Evolutionary conservation across 2,329 filamentous ascomycete species (phyloP).

Genomic region (Cryphonectria japonica): DNA sequence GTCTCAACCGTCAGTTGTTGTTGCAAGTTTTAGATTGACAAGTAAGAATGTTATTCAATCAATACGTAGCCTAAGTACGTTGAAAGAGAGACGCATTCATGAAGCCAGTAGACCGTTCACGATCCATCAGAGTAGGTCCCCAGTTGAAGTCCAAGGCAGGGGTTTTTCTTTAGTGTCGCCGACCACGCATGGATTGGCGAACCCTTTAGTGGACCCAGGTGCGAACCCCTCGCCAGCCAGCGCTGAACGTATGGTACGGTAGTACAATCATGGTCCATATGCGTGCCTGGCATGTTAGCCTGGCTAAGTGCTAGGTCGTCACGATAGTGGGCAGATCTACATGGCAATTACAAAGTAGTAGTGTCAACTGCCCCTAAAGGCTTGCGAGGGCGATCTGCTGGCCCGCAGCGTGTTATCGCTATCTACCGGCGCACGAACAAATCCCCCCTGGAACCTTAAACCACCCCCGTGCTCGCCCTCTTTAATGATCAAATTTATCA

Average conservation of each 20-base stretch:
- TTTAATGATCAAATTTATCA: slow-evolving; percentile 6
- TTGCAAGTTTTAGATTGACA: no score
- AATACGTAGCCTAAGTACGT: no score
- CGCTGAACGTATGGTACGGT: background rate
- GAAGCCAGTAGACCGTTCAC: no score
- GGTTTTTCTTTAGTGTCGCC: background rate
- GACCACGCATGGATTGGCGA: background rate
- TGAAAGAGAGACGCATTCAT: no score
- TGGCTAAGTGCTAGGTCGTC: background rate
- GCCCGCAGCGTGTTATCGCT: background rate
- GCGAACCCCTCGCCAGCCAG: background rate
- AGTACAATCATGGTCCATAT: background rate
- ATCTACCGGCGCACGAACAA: slow-evolving; percentile 4
- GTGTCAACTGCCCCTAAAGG: slow-evolving; percentile 4
- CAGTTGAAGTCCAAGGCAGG: background rate
- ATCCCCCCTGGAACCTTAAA: background rate
- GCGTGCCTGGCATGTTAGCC: background rate
- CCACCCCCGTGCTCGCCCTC: background rate
- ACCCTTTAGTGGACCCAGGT: background rate
- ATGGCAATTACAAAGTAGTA: background rate
- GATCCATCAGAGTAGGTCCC: background rate
- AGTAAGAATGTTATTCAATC: no score
- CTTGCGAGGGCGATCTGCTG: background rate
- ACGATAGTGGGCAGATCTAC: background rate
- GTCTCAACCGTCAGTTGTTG: no score